Evolutionary conservation across 2,329 filamentous ascomycete species (phyloP), one percentile per base, ranked within the genome.

Genomic region (Emergomyces africanus): DNA sequence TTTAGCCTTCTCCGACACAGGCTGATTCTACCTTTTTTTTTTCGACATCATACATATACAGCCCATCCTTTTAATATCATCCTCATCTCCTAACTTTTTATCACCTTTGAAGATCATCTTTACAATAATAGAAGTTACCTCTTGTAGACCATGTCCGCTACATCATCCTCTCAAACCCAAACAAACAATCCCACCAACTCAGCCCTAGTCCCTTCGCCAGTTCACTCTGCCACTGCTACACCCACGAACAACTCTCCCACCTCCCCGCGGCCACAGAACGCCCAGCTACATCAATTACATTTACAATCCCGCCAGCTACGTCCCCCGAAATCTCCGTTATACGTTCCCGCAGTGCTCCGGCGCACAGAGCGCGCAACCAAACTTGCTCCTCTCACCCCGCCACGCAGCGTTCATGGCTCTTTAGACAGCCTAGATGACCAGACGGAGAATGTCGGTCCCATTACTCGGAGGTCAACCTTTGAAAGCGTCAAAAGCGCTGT

Each of bases 271-370:
- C 67, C 73, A 56, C 64, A 69, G n/a, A 69, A 68, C n/a, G 67
- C 70, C n/a, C 61, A 69, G 0, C 64, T 71, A 12, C 64, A 66
- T 55, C 63, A 65, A 54, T 59, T 67, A 15, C 63, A 65, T 51
- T 62, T 75, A 51, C 78, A 80, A 61, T 76, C 77, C 28, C 79
- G 79, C 61, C 81, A 84, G 71, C 72, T 85, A 60, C 80, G 82
- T 59, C 81, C 81, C 25, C 78, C 78, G 54, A 83, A 84, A 69
- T 77, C 78, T 25, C 82, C 83, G 37, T 75, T 85, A 57, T 85
- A 85, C 67, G 79, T 85, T 25, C 83, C 83, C 28, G 83, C 83
- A 12, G 83, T 80, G 8, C 73, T 86, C 62, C 78, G 83, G 58
- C 83, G 80, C 57, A 85, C 82, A 35, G 80, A 85, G 69, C 75